A percentile compares a stretch with the other conserved stretches of the same genome.
Evolutionary conservation across 495 filamentous ascomycete genomes (phyloP).

Genomic region (Glarea lozoyensis): DNA sequence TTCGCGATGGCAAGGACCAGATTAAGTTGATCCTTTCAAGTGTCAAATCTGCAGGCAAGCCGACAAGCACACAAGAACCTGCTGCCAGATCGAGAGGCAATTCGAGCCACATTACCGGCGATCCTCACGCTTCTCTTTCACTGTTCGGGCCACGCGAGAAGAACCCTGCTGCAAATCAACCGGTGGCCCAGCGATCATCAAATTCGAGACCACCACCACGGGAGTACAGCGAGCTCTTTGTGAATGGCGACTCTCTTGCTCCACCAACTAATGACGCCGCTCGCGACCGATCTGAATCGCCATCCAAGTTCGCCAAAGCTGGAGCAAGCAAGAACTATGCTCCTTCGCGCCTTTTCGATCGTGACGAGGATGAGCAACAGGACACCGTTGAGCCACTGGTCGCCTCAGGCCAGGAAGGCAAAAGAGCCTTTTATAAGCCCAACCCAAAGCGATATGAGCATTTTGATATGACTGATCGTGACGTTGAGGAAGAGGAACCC

Average conservation of each 20-base stretch:
- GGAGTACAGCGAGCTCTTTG: conserved; percentile 56
- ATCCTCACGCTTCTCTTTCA: conserved; percentile 70
- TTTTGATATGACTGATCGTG: conserved; percentile 73
- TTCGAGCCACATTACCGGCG: conserved; percentile 42
- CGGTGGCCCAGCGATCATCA: conserved; percentile 44
- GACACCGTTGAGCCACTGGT: conserved; percentile 30
- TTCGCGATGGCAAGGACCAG: conserved; percentile 83
- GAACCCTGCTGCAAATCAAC: conserved; percentile 29
- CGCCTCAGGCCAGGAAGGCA: conserved; percentile 21
- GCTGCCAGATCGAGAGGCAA: conserved; percentile 32
- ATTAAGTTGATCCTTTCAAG: conserved; percentile 56
- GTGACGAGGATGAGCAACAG: conserved; percentile 34
- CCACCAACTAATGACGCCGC: conserved; percentile 21
- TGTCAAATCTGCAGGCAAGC: conserved; percentile 29
- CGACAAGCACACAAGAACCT: conserved; percentile 15
- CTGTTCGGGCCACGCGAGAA: conserved; percentile 59
- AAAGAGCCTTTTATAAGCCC: conserved; percentile 42
- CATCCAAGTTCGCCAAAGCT: conserved; percentile 36
- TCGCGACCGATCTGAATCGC: conserved; percentile 31
- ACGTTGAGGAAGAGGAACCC: conserved; percentile 31
- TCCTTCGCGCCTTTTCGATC: conserved; percentile 61
- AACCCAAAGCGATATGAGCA: conserved; percentile 74
- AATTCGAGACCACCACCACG: conserved; percentile 55
- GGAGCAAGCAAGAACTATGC: conserved; percentile 64
- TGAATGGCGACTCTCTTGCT: conserved; percentile 26